phyloP scores from a whole-genome alignment of 805 yeast species.

The Yamadazyma nakazawae region DNA sequence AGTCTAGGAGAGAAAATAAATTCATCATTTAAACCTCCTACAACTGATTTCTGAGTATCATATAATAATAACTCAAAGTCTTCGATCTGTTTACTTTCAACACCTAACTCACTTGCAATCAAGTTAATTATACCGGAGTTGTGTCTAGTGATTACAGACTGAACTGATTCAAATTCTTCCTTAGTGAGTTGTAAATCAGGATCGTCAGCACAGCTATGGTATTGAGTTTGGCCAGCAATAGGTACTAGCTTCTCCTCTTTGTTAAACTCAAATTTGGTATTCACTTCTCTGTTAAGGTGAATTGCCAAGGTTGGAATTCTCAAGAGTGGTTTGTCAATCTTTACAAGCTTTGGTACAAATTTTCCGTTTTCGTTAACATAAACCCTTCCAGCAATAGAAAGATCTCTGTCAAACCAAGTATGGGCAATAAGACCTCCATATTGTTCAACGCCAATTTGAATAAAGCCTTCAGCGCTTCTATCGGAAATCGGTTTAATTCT shows the following conservation, averaged over 20 bases:
- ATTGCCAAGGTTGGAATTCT: slow-evolving; percentile 95
- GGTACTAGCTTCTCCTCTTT: slow-evolving; percentile 85
- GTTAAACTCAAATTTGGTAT: slow-evolving; percentile 80
- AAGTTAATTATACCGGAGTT: slow-evolving; percentile 64
- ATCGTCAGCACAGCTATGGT: slow-evolving; percentile 46
- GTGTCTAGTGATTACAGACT: slow-evolving; percentile 70
- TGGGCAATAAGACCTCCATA: slow-evolving; percentile 98
- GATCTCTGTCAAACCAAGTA: slow-evolving; percentile 95
- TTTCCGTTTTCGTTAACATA: slow-evolving; percentile 48
- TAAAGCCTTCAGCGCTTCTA: slow-evolving; percentile 65
- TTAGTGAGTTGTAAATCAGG: slow-evolving; percentile 46
- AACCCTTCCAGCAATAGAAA: slow-evolving; percentile 89
- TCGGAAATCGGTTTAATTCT: slow-evolving; percentile 86
- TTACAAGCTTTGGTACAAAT: slow-evolving; percentile 64
- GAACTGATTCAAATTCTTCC: slow-evolving; percentile 62
- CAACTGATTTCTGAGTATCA: slow-evolving; percentile 77
- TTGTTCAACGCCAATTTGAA: slow-evolving; percentile 88
- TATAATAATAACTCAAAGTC: slow-evolving; percentile 86
- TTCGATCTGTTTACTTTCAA: slow-evolving; percentile 58
- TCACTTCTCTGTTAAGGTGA: slow-evolving; percentile 77
- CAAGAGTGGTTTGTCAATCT: slow-evolving; percentile 77
- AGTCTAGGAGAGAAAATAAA: slow-evolving; percentile 88
- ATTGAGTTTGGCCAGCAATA: slow-evolving; percentile 61
- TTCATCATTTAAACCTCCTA: slow-evolving; percentile 90
- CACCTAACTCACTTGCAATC: slow-evolving; percentile 62